phyloP scores from a whole-genome alignment of 306 rosid species.

The Ceratonia siliqua region DNA sequence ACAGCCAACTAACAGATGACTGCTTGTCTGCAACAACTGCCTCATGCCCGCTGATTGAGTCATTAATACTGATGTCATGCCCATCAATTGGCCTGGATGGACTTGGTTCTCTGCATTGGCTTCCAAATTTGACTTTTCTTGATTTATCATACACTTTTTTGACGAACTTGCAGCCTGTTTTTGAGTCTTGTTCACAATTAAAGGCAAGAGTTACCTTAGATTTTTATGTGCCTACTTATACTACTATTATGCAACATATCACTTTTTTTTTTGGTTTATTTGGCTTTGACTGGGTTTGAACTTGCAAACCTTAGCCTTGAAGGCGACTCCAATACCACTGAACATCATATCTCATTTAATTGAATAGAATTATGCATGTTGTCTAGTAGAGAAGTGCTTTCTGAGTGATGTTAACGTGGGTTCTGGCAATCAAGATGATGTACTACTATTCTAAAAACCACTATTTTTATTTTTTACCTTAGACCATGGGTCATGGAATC shows the following conservation, averaged over 20 bases:
- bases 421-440: not conserved
- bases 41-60: slow-evolving; percentile 69
- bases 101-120: slow-evolving; percentile 59
- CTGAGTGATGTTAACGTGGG: not conserved
- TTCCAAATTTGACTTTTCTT: slow-evolving; percentile 61
- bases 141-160: slow-evolving; percentile 87
- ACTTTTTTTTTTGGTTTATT: no score
- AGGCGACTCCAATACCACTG: no score
- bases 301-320: no score
- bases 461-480: not conserved
- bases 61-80: slow-evolving; percentile 82
- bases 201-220: slow-evolving; percentile 47
- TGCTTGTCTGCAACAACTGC: slow-evolving; percentile 80
- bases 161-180: slow-evolving; percentile 74
- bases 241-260: not conserved
- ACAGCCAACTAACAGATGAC: slow-evolving; percentile 75
- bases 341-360: not conserved
- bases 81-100: slow-evolving; percentile 63
- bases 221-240: not conserved
- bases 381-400: not conserved
- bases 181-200: slow-evolving; percentile 69
- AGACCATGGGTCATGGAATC: not conserved
- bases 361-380: not conserved
- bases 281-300: no score
- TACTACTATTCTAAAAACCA: not conserved